Base-by-base conservation (phyloP, 2,329 filamentous ascomycete genomes). In the Colletotrichum destructivum region DNA sequence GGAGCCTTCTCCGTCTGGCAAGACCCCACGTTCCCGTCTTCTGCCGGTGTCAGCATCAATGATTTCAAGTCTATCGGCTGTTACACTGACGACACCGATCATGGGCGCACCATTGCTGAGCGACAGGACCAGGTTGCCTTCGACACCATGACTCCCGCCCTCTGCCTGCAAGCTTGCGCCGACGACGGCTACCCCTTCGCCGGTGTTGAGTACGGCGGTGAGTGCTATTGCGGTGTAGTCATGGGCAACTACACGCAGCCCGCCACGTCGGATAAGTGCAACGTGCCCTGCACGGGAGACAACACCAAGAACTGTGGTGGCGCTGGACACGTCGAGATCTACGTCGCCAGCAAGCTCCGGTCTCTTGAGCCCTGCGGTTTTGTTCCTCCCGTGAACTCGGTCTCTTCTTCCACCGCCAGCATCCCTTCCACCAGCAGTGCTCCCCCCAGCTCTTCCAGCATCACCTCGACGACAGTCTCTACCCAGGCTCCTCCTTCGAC, bases 31-130 rank as follows among this genome's bases (percentile, higher is more conserved):
- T 87, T 86, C 74, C 77, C 82, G 57, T 80, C 82, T 31, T 79
- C 81, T 72, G 81, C 80, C 23, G 81, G 87, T 62, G 78, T 86
- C 35, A 85, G 84, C 31, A 82, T 87, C 55, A 82, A 83, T 64
- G 83, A 85, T 56, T 93, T 90, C 84, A 82, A 83, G 54, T 86
- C 89, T 74, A 78, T 87, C n/a, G 91, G 91, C 66, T 94, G 91
- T 82, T 92, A 88, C 76, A 84, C 82, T 38, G 87, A 88, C 72
- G 76, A 82, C 66, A 81, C 81, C 23, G 73, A 72, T 59, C 74
- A 81, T 62, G 83, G 85, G 51, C 84, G 83, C 60, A 83, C 87
- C 35, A 81, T 89, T 57, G 81, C 81, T 35, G 87, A 84, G 77
- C 79, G 79, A 23, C 81, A 84, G 77, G 76, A 82, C 54, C 74